Percentiles rank a stretch among this genome's conserved stretches.
These are phyloP conservation scores for Metarhizium anisopliae DNA, from an alignment of 2,329 filamentous ascomycete species.

Conservation along the genomic window DNA sequence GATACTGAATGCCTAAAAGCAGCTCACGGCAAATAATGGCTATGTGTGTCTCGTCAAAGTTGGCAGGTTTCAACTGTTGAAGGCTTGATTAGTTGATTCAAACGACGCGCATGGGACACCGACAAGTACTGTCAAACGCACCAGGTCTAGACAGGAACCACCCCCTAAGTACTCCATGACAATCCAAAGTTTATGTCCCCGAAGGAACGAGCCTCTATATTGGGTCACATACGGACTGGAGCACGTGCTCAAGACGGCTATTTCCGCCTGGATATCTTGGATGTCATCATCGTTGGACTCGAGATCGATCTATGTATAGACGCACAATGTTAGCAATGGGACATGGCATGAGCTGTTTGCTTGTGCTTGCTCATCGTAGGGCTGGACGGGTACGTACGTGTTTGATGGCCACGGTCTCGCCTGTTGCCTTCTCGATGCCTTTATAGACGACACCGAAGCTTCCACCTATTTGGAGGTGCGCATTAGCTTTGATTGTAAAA, in stretches of 20 bases:
- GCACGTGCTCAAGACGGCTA: constrained; percentile 89
- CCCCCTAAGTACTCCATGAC: constrained; percentile 98
- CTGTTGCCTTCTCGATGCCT: constrained; percentile 82
- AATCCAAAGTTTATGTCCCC: constrained; percentile 96
- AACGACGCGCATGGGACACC: neutral
- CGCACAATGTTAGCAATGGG: neutral
- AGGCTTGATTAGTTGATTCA: constrained; percentile 20
- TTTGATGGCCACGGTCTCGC: constrained; percentile 93
- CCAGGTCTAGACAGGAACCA: constrained; percentile 88
- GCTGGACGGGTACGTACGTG: constrained; percentile 53
- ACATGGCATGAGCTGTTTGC: neutral
- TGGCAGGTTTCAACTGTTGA: constrained; percentile 72
- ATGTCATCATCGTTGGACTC: constrained; percentile 99
- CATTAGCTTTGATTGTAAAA: neutral
- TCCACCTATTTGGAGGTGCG: constrained; percentile 51
- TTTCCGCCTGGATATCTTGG: constrained; percentile 95
- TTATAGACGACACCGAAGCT: constrained; percentile 98
- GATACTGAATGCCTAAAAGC: constrained; percentile 80
- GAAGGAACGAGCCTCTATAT: constrained; percentile 94
- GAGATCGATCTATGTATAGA: constrained; percentile 72
- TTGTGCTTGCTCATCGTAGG: neutral
- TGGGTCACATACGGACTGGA: constrained; percentile 89
- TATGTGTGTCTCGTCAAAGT: constrained; percentile 82
- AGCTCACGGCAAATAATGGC: constrained; percentile 91
- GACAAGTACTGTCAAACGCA: constrained; percentile 31